phyloP scores from a whole-genome alignment of 2,329 filamentous ascomycete species.

The Diaporthe velutina region DNA sequence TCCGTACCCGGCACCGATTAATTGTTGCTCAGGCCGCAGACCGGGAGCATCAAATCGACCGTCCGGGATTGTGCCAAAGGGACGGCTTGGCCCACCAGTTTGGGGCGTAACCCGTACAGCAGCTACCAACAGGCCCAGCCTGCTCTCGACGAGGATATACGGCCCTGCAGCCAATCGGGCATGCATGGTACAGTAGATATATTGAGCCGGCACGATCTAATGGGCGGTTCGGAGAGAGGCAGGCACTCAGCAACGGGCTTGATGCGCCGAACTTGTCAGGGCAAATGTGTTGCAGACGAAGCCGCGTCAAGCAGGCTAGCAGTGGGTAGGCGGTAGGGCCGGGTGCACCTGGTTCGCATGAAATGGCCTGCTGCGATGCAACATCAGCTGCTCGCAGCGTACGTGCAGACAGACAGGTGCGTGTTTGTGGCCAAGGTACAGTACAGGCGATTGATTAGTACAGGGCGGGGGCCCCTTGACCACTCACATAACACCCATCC shows the following conservation, averaged over 20 bases:
- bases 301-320: background rate
- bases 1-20: too few relatives aligned
- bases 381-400: background rate
- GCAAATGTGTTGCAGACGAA: background rate
- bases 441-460: background rate
- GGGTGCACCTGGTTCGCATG: conserved; percentile 28
- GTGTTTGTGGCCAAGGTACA: background rate
- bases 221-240: background rate
- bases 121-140: background rate
- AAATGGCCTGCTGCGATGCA: conserved; percentile 1
- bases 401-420: background rate
- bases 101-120: background rate
- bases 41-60: conserved; percentile 61
- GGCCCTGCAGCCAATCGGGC: background rate
- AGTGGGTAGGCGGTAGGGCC: too few relatives aligned
- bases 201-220: background rate
- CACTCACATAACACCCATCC: background rate
- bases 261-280: background rate
- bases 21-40: too few relatives aligned
- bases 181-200: background rate
- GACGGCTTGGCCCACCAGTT: background rate
- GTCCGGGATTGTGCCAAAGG: conserved; percentile 55
- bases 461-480: background rate
- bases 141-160: background rate
- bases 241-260: background rate